These are phyloP conservation scores for Coemansia sp. DNA, from an alignment of 192 early-diverging fungal species.

Conservation along the genomic window DNA sequence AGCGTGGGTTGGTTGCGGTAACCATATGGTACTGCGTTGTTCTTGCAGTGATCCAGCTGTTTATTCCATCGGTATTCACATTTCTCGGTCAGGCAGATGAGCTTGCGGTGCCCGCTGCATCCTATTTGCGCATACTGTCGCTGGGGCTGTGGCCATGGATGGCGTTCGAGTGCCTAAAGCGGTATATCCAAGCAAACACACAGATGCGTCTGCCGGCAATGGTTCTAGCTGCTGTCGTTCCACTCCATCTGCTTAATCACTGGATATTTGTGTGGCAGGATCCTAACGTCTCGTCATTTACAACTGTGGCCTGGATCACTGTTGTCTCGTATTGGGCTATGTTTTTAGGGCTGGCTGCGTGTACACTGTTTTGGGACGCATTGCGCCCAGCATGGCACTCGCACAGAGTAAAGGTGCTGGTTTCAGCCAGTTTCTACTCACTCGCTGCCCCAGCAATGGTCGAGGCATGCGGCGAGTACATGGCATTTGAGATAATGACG, in stretches of 20 bases:
- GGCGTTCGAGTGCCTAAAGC: conserved; percentile 83
- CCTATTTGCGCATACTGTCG: conserved; percentile 67
- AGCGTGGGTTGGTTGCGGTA: conserved; percentile 74
- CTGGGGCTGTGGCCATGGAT: conserved; percentile 80
- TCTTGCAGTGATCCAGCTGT: conserved; percentile 66
- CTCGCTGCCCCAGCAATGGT: conserved; percentile 73
- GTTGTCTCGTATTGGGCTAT: conserved; percentile 77
- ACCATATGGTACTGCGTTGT: conserved; percentile 68
- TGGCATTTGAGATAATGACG: conserved; percentile 56
- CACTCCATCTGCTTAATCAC: conserved; percentile 61
- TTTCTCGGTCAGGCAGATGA: conserved; percentile 72
- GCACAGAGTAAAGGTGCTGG: conserved; percentile 48
- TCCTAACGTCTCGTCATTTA: conserved; percentile 61
- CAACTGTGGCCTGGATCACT: conserved; percentile 81
- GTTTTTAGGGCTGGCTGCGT: conserved; percentile 62
- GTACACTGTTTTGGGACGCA: conserved; percentile 58
- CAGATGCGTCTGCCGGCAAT: conserved; percentile 69
- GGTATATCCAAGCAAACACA: conserved; percentile 83
- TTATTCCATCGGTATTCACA: conserved; percentile 65
- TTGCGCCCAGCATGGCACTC: conserved; percentile 58
- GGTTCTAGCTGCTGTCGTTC: conserved; percentile 25
- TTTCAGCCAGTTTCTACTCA: conserved; percentile 42
- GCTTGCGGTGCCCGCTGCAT: conserved; percentile 64
- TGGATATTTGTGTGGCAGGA: conserved; percentile 77
- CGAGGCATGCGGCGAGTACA: conserved; percentile 70